Base-by-base conservation (phyloP, 169 alveolate genomes). In the Plasmodium sp. region DNA sequence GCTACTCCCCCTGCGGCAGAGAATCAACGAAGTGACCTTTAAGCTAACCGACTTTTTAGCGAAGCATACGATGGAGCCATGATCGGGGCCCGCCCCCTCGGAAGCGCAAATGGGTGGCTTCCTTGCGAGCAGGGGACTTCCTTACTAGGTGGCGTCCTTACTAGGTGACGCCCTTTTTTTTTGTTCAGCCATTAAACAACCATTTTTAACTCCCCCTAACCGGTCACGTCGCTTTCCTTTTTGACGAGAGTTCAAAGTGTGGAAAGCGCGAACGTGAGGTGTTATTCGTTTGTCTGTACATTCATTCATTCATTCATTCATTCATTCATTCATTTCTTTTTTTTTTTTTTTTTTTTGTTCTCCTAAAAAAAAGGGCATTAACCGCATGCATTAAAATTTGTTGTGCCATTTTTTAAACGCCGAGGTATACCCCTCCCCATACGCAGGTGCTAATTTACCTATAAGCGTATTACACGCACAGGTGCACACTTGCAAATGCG, bases 1-100 rank as follows among this genome's bases (percentile, higher is more conserved):
- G 18, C 67, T 86, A 22, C 45, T 86, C 22, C 93, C 93, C 34
- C 86, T 86, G 7, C 80, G 72, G 48, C 86, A 86, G 67, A 86
- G 71, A 86, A 86, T 86, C 56, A 86, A 86, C n/a, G 93, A 86
- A 56, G 81, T 86, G 22, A 86, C 93, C 39, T 77, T 36, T 27
- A 77, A 86, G 81, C 39, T 86, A 36, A 86, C 41, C 31, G 81
- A 54, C 18, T 86, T 86, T 54, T 86, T 86, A 36, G 39, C 41
- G 72, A 74, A 77, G 34, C 93, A 86, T 54, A 86, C 81, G 71
- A 75, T 75, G 86, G 83, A 86, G 71, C 81, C 27, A 86, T 75
- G 27, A 18, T 18, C 75, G n/a, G 41, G 34, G 33, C n/a, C 5
- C 22, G 6, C 43, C 39, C 39, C n/a, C 39, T 22, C 39, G 14